Evolutionary conservation across 306 rosid species (phyloP).

Genomic region (Arachis stenosperma): DNA sequence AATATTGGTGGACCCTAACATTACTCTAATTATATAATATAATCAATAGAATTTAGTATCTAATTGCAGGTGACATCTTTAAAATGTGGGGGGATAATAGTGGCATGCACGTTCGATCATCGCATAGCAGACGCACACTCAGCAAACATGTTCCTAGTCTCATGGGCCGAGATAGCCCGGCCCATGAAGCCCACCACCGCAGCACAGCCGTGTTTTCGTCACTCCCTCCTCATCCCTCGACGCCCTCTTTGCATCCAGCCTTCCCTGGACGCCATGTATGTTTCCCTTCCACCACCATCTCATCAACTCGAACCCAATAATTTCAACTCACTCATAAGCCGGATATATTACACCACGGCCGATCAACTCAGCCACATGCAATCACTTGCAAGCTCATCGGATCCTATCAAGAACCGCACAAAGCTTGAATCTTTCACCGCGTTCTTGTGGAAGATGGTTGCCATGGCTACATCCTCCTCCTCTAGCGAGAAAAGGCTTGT

Average conservation of each 20-base stretch:
- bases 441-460: slow-evolving; percentile 63
- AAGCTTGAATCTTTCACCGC: slow-evolving; percentile 68
- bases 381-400: slow-evolving; percentile 40
- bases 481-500: not conserved
- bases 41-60: too few relatives aligned
- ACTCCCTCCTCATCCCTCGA: slow-evolving; percentile 44
- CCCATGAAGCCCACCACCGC: slow-evolving; percentile 32
- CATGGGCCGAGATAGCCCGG: slow-evolving; percentile 66
- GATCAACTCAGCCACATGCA: slow-evolving; percentile 52
- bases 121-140: slow-evolving; percentile 77
- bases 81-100: slow-evolving; percentile 70
- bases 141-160: slow-evolving; percentile 67
- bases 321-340: slow-evolving; percentile 45
- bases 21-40: too few relatives aligned
- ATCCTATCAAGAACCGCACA: slow-evolving; percentile 21
- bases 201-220: slow-evolving; percentile 42
- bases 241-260: slow-evolving; percentile 39
- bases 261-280: slow-evolving; percentile 53
- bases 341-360: slow-evolving; percentile 52
- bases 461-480: slow-evolving; percentile 26
- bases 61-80: slow-evolving; percentile 55
- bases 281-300: slow-evolving; percentile 42
- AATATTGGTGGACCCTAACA: too few relatives aligned
- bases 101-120: slow-evolving; percentile 75
- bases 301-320: too few relatives aligned